phyloP scores from a whole-genome alignment of 2,329 filamentous ascomycete genomes.

The Fusarium pilosicola region DNA sequence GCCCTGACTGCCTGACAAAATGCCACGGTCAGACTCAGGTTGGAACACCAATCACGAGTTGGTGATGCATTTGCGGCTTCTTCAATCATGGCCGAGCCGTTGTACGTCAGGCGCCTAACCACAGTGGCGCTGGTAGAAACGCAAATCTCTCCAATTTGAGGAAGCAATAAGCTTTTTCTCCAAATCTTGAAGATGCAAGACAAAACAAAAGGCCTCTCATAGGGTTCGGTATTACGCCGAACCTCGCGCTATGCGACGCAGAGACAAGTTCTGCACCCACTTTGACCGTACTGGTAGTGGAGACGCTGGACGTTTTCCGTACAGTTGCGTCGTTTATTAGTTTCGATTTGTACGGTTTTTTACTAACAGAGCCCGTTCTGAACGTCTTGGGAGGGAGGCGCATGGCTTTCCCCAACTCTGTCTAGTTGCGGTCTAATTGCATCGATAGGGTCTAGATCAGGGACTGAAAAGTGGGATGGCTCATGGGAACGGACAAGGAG shows the following conservation, averaged over 20 bases:
- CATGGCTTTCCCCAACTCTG: slow-evolving; percentile 11
- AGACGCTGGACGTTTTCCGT: neutral
- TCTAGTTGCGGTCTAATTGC: slow-evolving; percentile 14
- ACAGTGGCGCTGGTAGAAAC: neutral
- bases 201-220: slow-evolving; percentile 1
- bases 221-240: slow-evolving; percentile 19
- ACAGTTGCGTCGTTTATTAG: neutral
- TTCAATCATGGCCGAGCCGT: neutral
- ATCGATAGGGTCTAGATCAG: slow-evolving; percentile 31
- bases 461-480: slow-evolving; percentile 26
- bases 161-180: slow-evolving; percentile 14
- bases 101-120: slow-evolving; percentile 7
- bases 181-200: slow-evolving; percentile 3
- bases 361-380: slow-evolving; percentile 16
- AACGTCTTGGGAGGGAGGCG: slow-evolving; percentile 19
- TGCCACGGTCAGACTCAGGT: neutral
- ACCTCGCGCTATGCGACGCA: slow-evolving; percentile 1
- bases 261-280: neutral
- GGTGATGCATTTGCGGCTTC: neutral
- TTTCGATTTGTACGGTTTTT: slow-evolving; percentile 37
- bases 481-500: slow-evolving; percentile 21
- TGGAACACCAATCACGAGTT: neutral
- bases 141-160: neutral
- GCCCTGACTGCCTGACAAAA: neutral
- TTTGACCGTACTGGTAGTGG: neutral